Percentiles rank a stretch among this genome's conserved stretches.
These are phyloP conservation scores for Microcera coccophila DNA, from an alignment of 2,329 filamentous ascomycete genomes.

Conservation along the genomic window DNA sequence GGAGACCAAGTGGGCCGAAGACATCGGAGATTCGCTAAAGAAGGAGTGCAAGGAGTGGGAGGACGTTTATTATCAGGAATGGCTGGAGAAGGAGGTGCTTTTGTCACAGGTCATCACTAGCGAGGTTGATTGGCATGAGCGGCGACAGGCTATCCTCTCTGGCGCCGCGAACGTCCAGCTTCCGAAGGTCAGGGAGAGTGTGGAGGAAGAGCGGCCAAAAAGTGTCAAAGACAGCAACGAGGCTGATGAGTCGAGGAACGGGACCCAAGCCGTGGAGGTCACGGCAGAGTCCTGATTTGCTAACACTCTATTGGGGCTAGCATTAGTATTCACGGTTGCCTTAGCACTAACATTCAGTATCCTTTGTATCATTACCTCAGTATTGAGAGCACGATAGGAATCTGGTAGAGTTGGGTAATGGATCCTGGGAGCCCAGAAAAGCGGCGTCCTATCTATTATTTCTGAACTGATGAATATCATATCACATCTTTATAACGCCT, in stretches of 20 bases:
- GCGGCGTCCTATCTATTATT: slow-evolving; percentile 5
- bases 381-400: slow-evolving; percentile 18
- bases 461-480: not conserved
- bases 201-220: slow-evolving; percentile 24
- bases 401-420: slow-evolving; percentile 23
- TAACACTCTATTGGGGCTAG: not conserved
- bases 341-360: not conserved
- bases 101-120: slow-evolving; percentile 66
- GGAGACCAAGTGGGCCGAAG: slow-evolving; percentile 69
- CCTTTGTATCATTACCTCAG: not conserved
- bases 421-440: slow-evolving; percentile 1
- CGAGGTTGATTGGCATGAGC: slow-evolving; percentile 63
- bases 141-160: slow-evolving; percentile 52
- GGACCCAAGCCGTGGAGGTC: slow-evolving; percentile 8
- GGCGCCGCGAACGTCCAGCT: slow-evolving; percentile 46
- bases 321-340: not conserved
- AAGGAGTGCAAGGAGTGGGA: slow-evolving; percentile 65
- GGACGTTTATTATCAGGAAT: slow-evolving; percentile 64
- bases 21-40: slow-evolving; percentile 61
- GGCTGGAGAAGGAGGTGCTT: slow-evolving; percentile 75
- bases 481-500: slow-evolving; percentile 19
- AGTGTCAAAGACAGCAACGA: slow-evolving; percentile 15
- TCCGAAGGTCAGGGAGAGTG: slow-evolving; percentile 29
- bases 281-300: slow-evolving; percentile 1
- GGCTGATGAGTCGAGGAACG: slow-evolving; percentile 3